Evolutionary conservation across 306 rosid species (phyloP), one percentile per base, ranked within the genome.

Genomic region (Fragaria ananassa): DNA sequence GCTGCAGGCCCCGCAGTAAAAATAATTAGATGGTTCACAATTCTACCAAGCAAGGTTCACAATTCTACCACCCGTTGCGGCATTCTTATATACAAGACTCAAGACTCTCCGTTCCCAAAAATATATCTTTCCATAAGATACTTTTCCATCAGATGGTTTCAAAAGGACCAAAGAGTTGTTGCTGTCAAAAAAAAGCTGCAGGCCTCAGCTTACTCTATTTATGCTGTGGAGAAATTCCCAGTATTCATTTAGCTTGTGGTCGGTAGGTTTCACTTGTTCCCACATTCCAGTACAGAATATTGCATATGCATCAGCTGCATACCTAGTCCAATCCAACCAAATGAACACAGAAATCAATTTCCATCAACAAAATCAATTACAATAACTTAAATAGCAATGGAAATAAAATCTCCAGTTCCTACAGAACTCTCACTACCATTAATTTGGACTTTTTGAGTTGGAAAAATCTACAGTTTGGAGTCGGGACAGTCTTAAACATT

Each of bases 281-380:
- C 93, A 88, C 61, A 74, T 76, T 71, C 93, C 90, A 0, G 87
- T 88, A 66, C 88, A 79, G 70, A 88, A 86, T 80, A 88, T 88
- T 53, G 90, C 93, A 81, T 84, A 85, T 45, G 90, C 87, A 86
- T 88, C 93, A 7, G 90, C 95, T 72, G 86, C 95, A 81, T 90
- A 90, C 86, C 94, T 85, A 63, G 67, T 27, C 23, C 77, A 53
- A 70, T 63, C 68, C 66, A 61, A 25, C 34, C 66, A 6, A 31
- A 17, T 11, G 23, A 44, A 31, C 61, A 49, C 11, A 25, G 37
- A 51, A 71, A n/a, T 71, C 62, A 71, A 31, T 41, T 71, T 71
- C 64, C n/a, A n/a, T 50, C 11, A 51, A 25, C 27, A 25, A 25
- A 25, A 25, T 25, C 27, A 25, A 25, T 25, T 25, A 25, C 27